Base-by-base conservation (phyloP, 1,284 basidiomycete genomes). In the Exobasidium rhododendri region DNA sequence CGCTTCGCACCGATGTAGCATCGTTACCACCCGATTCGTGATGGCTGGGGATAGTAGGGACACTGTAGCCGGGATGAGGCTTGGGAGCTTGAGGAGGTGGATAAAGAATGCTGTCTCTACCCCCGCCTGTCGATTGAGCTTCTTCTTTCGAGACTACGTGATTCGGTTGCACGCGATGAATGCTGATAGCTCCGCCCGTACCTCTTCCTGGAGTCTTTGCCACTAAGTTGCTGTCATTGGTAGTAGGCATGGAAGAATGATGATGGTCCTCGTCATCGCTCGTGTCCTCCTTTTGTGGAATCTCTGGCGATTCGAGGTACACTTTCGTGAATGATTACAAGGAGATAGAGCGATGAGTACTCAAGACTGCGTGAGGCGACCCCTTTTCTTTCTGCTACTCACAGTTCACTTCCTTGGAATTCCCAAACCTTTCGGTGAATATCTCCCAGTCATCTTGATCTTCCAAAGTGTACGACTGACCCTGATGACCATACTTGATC, bases 71-170 rank as follows among this genome's bases (percentile, higher is more conserved):
- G 3, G 78, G 69, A n/a, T 60, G 51, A 20, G 69, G 51, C 13
- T 60, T 29, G 22, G 76, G 67, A 65, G 77, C 75, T 28, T 66
- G 66, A 20, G 75, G 71, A 17, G 77, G 73, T 13, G 77, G 77
- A 72, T 76, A 79, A 62, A 79, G 71, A 64, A 79, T 73, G 50
- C 69, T 70, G 69, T 79, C 77, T 22, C 77, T 69, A 24, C 77
- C 77, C 45, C 76, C 76, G 29, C 68, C 70, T 26, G 71, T 70
- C 30, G 76, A 74, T 50, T 73, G 76, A 32, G 74, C 77, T 52
- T 77, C 77, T 56, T 77, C 74, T 20, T 74, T 67, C 28, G 70
- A 66, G 5, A 75, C 70, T 56, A 79, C 68, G 6, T 24, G 58
- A 59, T 61, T 30, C 63, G 67, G 46, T 11, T 71, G 58, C 13